Conservation (phyloP, 139 green algal genomes). For the Tetraselmis chui region DNA sequence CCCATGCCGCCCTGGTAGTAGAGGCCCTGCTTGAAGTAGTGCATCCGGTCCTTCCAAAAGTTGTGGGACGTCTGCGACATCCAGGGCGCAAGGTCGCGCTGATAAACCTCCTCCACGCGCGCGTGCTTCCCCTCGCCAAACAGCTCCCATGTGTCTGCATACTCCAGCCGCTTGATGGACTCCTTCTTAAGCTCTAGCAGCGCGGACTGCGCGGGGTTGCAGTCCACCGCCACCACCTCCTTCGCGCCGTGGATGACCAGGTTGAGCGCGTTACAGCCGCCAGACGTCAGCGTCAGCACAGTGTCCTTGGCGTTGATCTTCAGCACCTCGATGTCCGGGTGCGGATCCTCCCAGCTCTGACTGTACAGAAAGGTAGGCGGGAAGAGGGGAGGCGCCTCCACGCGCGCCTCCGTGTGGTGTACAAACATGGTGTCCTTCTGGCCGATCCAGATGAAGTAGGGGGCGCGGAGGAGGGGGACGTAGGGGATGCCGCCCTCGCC, state of each 20-base stretch:
- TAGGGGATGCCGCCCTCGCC: conserved; percentile 85
- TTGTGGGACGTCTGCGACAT: conserved; percentile 70
- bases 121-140: conserved; percentile 75
- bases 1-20: conserved; percentile 95
- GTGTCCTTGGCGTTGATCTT: conserved; percentile 79
- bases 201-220: conserved; percentile 85
- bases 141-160: conserved; percentile 89
- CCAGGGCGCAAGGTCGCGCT: conserved; percentile 82
- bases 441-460: conserved; percentile 93
- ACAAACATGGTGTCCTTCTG: conserved; percentile 15
- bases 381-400: conserved; percentile 81
- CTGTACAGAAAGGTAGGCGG: conserved; percentile 98
- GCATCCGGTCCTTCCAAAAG: conserved; percentile 83
- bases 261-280: conserved; percentile 96
- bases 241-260: conserved; percentile 76
- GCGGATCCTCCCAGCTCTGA: conserved; percentile 95
- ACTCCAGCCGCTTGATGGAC: conserved; percentile 78
- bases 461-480: conserved; percentile 85
- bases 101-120: conserved; percentile 71
- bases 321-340: conserved; percentile 76
- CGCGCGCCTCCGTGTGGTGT: conserved; percentile 12
- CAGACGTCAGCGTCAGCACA: conserved; percentile 91
- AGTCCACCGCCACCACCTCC: conserved; percentile 90
- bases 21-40: conserved; percentile 89
- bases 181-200: conserved; percentile 91